Evolutionary conservation across 345 rosid genomes (phyloP).

Genomic region (Salix caprea): DNA sequence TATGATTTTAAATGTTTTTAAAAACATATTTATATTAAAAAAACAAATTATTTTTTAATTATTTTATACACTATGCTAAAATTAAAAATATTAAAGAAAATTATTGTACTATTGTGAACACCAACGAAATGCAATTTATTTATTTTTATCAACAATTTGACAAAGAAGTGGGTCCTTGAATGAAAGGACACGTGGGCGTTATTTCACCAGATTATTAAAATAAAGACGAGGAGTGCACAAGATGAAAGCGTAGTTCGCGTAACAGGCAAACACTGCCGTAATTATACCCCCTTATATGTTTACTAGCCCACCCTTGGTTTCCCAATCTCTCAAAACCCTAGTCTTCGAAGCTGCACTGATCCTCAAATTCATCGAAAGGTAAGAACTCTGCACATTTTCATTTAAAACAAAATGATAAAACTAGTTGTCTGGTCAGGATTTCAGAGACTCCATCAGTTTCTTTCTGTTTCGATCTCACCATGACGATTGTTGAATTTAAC

Average conservation of each 20-base stretch:
- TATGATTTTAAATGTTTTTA: too few relatives aligned
- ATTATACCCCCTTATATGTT: not conserved
- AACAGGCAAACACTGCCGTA: not conserved
- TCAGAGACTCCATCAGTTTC: not conserved
- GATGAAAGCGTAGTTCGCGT: not conserved
- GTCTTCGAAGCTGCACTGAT: not conserved
- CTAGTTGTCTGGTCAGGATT: not conserved
- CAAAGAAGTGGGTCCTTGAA: not conserved
- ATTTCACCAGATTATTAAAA: not conserved
- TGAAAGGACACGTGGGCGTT: not conserved
- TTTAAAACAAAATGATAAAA: not conserved
- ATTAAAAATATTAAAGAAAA: too few relatives aligned
- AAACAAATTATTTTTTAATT: too few relatives aligned
- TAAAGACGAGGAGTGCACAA: not conserved
- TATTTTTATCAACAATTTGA: too few relatives aligned
- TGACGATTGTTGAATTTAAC: not conserved
- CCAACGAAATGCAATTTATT: too few relatives aligned
- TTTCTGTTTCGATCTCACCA: not conserved
- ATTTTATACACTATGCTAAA: too few relatives aligned
- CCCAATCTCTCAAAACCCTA: constrained; percentile 5
- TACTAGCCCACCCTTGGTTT: not conserved
- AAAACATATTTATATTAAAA: too few relatives aligned
- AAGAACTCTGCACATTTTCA: not conserved
- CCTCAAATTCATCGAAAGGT: not conserved
- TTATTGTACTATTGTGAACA: too few relatives aligned